Percentiles rank a stretch among this genome's conserved stretches.
phyloP scores from a whole-genome alignment of 164 flowering plant species.

The Cinnamomum micranthum region DNA sequence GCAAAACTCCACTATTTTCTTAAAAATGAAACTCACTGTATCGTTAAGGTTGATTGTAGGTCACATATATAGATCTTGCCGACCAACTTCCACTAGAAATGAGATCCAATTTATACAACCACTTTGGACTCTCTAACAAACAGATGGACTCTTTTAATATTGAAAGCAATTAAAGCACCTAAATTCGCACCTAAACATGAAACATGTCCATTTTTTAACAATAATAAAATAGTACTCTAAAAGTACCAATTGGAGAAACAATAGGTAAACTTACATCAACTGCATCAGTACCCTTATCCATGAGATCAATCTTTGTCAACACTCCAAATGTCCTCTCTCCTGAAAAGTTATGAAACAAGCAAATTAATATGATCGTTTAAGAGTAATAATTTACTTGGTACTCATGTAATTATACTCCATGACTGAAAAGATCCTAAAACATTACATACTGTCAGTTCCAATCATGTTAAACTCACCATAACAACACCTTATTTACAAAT shows the following conservation, averaged over 20 bases:
- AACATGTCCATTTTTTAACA: too few relatives aligned
- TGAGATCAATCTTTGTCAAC: constrained; percentile 91
- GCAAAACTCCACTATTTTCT: too few relatives aligned
- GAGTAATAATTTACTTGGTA: background rate
- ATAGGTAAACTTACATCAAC: constrained; percentile 68
- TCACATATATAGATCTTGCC: too few relatives aligned
- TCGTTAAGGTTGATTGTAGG: too few relatives aligned
- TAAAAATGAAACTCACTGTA: too few relatives aligned
- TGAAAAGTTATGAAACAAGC: constrained; percentile 20
- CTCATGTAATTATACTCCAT: background rate
- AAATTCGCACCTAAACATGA: too few relatives aligned
- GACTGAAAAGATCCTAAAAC: background rate
- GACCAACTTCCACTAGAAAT: too few relatives aligned
- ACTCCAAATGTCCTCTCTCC: constrained; percentile 93
- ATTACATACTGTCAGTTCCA: background rate
- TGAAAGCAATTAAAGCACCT: too few relatives aligned
- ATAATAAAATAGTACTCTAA: too few relatives aligned
- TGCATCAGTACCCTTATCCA: constrained; percentile 97
- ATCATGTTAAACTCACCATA: background rate
- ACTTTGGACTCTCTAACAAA: too few relatives aligned
- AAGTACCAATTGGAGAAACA: constrained; percentile 1
- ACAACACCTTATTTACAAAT: background rate
- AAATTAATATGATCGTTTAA: background rate
- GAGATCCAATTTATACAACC: too few relatives aligned
- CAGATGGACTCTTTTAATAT: too few relatives aligned